Conservation (phyloP, 2,329 filamentous ascomycete species). For the Cladophialophora psammophila region DNA sequence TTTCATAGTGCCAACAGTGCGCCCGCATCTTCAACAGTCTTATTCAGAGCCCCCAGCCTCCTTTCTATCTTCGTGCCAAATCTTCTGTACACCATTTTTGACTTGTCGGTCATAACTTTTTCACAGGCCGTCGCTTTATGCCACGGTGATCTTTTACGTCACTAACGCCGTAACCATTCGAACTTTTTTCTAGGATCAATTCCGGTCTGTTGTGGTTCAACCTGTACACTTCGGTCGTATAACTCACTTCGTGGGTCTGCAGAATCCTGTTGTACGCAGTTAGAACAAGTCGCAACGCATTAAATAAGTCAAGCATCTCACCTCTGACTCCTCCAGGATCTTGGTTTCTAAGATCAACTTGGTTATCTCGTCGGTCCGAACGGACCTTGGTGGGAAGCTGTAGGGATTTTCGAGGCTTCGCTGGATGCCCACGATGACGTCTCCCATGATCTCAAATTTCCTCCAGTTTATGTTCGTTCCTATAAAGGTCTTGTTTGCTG, state of each 20-base stretch:
- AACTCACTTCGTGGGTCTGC: slow-evolving; percentile 48
- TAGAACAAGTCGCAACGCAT: slow-evolving; percentile 3
- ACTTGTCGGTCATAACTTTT: slow-evolving; percentile 10
- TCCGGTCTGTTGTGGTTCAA: slow-evolving; percentile 54
- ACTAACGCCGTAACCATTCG: slow-evolving; percentile 49
- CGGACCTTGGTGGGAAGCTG: slow-evolving; percentile 62
- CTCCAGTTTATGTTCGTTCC: slow-evolving; percentile 90
- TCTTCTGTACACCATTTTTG: slow-evolving; percentile 8
- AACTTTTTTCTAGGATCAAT: slow-evolving; percentile 53
- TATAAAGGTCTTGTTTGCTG: slow-evolving; percentile 89
- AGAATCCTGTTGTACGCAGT: slow-evolving; percentile 52
- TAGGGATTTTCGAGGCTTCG: slow-evolving; percentile 88
- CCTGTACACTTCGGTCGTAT: slow-evolving; percentile 64
- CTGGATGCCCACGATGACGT: slow-evolving; percentile 89
- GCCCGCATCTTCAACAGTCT: not conserved
- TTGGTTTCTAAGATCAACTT: slow-evolving; percentile 81
- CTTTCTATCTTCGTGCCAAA: slow-evolving; percentile 8
- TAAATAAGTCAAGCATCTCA: slow-evolving; percentile 54
- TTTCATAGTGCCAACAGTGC: slow-evolving; percentile 12
- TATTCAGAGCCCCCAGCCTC: not conserved
- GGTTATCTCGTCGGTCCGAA: slow-evolving; percentile 69
- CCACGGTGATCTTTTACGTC: slow-evolving; percentile 12
- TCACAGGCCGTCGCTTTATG: slow-evolving; percentile 5
- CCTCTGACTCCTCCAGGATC: slow-evolving; percentile 86
- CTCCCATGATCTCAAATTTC: slow-evolving; percentile 96